phyloP scores from a whole-genome alignment of 1,284 basidiomycete genomes.

The Phenoliferia sp. region DNA sequence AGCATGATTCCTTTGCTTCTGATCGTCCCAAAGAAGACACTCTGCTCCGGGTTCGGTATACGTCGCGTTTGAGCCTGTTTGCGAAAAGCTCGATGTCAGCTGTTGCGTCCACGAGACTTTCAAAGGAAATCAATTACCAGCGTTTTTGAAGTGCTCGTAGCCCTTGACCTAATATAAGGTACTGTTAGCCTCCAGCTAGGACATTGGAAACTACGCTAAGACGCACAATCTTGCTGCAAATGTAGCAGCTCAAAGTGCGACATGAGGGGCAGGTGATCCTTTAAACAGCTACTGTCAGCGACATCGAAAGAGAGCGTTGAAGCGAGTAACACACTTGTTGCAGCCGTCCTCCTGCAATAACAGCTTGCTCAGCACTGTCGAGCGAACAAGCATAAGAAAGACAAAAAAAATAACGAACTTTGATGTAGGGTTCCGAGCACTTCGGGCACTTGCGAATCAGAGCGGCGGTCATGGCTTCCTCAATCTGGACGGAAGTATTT shows the following conservation, averaged over 20 bases:
- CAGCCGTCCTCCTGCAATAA: not conserved
- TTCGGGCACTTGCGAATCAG: constrained; percentile 30
- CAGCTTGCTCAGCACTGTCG: not conserved
- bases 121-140: not conserved
- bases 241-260: constrained; percentile 22
- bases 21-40: constrained; percentile 16
- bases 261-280: constrained; percentile 23
- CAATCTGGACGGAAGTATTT: not conserved
- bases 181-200: constrained; percentile 1
- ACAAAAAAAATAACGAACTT: constrained; percentile 4
- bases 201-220: not conserved
- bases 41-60: not conserved
- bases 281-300: not conserved
- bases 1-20: not conserved
- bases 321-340: not conserved
- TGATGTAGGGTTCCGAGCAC: constrained; percentile 29
- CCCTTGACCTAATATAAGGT: constrained; percentile 10
- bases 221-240: constrained; percentile 19
- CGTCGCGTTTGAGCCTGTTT: not conserved
- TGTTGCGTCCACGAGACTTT: not conserved
- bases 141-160: constrained; percentile 31
- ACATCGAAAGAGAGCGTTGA: not conserved
- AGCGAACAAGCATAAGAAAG: too few species aligned
- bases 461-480: constrained; percentile 28
- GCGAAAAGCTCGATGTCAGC: not conserved